These are phyloP conservation scores for Silybum marianum DNA, from an alignment of 129 eudicot genomes.

Conservation along the genomic window DNA sequence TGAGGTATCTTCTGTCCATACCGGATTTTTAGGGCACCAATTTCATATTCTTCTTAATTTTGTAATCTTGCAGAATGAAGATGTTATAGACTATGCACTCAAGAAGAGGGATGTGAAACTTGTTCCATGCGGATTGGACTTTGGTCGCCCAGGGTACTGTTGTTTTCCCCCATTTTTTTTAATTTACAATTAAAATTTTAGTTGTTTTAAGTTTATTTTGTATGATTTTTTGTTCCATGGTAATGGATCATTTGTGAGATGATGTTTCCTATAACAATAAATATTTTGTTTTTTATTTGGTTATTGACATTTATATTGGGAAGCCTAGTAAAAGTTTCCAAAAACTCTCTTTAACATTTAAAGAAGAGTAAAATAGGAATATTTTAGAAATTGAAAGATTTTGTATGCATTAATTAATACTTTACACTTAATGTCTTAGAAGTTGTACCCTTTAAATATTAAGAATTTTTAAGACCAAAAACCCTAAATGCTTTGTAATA, in stretches of 20 bases:
- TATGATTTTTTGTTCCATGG: background rate
- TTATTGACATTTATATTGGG: background rate
- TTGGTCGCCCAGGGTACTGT: slow-evolving; percentile 86
- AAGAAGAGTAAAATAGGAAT: background rate
- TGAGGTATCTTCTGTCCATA: slow-evolving; percentile 40
- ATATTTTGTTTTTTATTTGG: background rate
- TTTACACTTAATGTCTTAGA: too few species aligned
- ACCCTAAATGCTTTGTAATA: background rate
- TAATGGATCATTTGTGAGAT: background rate
- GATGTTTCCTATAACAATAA: background rate
- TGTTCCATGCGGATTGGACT: slow-evolving; percentile 94
- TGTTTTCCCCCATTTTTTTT: background rate
- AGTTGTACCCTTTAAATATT: too few species aligned
- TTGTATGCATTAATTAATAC: background rate
- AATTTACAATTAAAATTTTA: too few species aligned
- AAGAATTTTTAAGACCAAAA: too few species aligned
- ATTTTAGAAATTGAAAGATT: background rate
- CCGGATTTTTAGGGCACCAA: background rate
- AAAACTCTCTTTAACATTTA: background rate
- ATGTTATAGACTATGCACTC: slow-evolving; percentile 95
- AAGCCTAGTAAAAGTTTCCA: background rate
- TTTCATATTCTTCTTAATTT: background rate
- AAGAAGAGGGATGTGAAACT: slow-evolving; percentile 95
- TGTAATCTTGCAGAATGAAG: slow-evolving; percentile 76
- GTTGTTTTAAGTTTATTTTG: background rate